Evolutionary conservation across 495 filamentous ascomycete genomes (phyloP).

Genomic region (Xylaria telfairii): DNA sequence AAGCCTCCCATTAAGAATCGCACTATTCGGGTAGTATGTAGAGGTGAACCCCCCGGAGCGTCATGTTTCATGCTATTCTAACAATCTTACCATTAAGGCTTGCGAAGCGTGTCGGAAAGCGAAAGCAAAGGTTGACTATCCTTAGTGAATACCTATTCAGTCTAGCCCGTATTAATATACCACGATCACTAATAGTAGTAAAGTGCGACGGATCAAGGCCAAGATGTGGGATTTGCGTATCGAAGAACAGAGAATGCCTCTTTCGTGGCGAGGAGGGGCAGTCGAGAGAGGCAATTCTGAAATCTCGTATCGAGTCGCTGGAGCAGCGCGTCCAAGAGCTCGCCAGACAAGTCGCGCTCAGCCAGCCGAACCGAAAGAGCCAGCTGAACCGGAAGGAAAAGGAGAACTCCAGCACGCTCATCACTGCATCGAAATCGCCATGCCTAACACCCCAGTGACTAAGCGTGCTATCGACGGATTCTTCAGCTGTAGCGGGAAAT

Average conservation of each 20-base stretch:
- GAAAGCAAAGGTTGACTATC: slow-evolving; percentile 5
- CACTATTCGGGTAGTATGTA: background rate
- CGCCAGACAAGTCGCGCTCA: background rate
- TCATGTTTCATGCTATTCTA: background rate
- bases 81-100: background rate
- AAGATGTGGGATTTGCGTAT: background rate
- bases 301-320: background rate
- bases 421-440: background rate
- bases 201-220: slow-evolving; percentile 10
- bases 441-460: background rate
- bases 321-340: background rate
- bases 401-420: background rate
- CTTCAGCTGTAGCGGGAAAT: background rate
- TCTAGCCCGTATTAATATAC: background rate
- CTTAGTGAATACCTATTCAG: background rate
- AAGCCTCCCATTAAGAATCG: background rate
- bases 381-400: background rate
- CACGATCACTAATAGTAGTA: background rate
- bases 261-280: slow-evolving; percentile 3
- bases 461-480: background rate
- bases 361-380: background rate
- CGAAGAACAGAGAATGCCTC: background rate
- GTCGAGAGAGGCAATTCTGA: background rate
- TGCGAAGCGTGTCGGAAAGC: slow-evolving; percentile 12
- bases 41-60: background rate